Evolutionary conservation across 805 yeast genomes (phyloP).

Genomic region (Myxozyma geophila): DNA sequence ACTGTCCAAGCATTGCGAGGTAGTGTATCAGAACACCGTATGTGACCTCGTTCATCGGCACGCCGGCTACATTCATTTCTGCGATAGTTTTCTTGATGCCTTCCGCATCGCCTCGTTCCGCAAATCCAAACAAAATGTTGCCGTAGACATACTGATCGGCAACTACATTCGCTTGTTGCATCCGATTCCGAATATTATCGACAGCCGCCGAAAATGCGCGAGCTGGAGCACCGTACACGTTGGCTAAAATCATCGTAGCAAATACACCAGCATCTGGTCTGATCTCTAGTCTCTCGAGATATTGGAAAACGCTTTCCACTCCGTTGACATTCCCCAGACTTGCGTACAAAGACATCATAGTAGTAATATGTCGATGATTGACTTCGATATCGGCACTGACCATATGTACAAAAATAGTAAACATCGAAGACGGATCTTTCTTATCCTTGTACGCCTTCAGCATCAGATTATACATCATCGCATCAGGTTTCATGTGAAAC

Average conservation of each 20-base stretch:
- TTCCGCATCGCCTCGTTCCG: constrained; percentile 11
- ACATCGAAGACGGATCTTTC: constrained; percentile 22
- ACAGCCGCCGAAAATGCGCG: background rate
- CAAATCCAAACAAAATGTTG: constrained; percentile 25
- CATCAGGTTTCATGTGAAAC: constrained; percentile 21
- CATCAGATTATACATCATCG: constrained; percentile 22
- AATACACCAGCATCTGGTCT: constrained; percentile 22
- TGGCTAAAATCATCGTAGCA: background rate
- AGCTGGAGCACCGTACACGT: constrained; percentile 1
- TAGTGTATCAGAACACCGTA: constrained; percentile 30
- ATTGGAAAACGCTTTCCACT: constrained; percentile 20
- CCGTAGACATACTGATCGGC: constrained; percentile 30
- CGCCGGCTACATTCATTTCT: constrained; percentile 14
- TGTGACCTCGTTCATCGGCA: constrained; percentile 15
- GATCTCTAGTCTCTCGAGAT: constrained; percentile 10
- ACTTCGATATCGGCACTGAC: background rate
- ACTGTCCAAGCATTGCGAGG: constrained; percentile 22
- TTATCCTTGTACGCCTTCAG: constrained; percentile 21
- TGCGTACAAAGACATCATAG: constrained; percentile 30
- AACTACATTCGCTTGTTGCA: constrained; percentile 5
- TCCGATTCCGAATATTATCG: background rate
- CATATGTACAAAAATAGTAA: constrained; percentile 22
- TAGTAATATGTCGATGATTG: constrained; percentile 19
- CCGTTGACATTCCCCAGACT: constrained; percentile 16
- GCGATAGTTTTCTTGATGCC: constrained; percentile 17